Evolutionary conservation across 2,329 filamentous ascomycete genomes (phyloP).

Genomic region (Colletotrichum sp.): DNA sequence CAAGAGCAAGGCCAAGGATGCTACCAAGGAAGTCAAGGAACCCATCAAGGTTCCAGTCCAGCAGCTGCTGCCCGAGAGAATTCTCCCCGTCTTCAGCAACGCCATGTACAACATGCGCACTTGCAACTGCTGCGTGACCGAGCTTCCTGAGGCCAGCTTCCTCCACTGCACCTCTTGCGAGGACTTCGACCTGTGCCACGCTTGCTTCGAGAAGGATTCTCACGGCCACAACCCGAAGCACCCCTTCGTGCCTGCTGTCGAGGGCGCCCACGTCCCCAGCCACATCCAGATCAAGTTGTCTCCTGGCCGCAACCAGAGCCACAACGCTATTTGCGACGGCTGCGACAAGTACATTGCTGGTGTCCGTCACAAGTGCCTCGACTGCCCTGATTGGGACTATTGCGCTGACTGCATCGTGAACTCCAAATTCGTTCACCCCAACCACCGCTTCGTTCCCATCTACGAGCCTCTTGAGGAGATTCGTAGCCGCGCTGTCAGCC

Average conservation of each 20-base stretch:
- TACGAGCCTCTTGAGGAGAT: constrained; percentile 70
- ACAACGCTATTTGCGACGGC: constrained; percentile 92
- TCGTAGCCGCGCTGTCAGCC: constrained; percentile 41
- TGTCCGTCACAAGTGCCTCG: constrained; percentile 93
- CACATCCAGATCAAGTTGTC: constrained; percentile 71
- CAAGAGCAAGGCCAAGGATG: constrained; percentile 35
- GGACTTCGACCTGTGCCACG: constrained; percentile 90
- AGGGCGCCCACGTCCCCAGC: constrained; percentile 64
- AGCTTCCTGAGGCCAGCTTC: constrained; percentile 78
- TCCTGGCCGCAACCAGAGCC: constrained; percentile 79
- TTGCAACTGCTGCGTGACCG: constrained; percentile 70
- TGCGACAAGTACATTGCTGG: constrained; percentile 89
- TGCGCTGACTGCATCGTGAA: constrained; percentile 77
- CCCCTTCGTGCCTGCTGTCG: constrained; percentile 72
- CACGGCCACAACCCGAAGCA: constrained; percentile 95
- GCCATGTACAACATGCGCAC: constrained; percentile 58
- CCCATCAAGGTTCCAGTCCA: constrained; percentile 2
- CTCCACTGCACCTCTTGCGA: constrained; percentile 85
- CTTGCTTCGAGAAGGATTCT: constrained; percentile 75
- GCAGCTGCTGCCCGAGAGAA: not conserved
- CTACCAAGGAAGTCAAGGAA: constrained; percentile 25
- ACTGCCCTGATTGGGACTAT: constrained; percentile 98
- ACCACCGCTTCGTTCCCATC: constrained; percentile 87
- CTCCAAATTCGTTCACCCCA: constrained; percentile 73
- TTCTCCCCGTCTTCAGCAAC: constrained; percentile 7